Evolutionary conservation across 768 basidiomycete species (phyloP).

Genomic region (Candolleomyces aberdarensis): DNA sequence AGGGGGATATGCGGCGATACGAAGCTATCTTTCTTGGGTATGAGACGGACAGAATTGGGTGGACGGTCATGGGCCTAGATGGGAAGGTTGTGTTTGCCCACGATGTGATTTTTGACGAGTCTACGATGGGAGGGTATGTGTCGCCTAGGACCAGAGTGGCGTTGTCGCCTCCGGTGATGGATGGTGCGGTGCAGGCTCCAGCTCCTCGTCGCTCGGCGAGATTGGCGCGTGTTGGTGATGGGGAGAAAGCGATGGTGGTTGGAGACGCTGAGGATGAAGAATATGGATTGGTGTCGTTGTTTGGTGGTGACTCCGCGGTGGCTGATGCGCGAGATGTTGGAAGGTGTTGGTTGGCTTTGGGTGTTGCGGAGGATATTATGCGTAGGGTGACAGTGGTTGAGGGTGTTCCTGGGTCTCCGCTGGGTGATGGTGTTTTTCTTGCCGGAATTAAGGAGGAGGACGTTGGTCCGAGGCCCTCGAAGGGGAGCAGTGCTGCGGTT

Average conservation of each 20-base stretch:
- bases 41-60: slow-evolving; percentile 18
- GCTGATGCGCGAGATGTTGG: background rate
- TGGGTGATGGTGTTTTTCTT: background rate
- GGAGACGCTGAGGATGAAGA: background rate
- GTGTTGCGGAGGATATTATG: background rate
- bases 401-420: background rate
- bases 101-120: slow-evolving; percentile 29
- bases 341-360: background rate
- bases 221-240: too few relatives aligned
- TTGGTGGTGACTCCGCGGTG: background rate
- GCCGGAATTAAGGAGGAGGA: background rate
- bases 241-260: background rate
- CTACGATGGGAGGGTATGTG: slow-evolving; percentile 8
- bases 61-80: slow-evolving; percentile 14
- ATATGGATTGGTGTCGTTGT: too few relatives aligned
- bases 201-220: too few relatives aligned
- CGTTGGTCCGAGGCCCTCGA: background rate
- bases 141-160: background rate
- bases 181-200: background rate
- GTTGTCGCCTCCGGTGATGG: background rate
- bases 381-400: background rate
- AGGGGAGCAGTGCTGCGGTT: background rate
- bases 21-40: slow-evolving; percentile 25
- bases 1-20: slow-evolving; percentile 11
- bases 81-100: slow-evolving; percentile 20